phyloP scores from a whole-genome alignment of 2,329 filamentous ascomycete genomes.

The Beauveria pseudobassiana region DNA sequence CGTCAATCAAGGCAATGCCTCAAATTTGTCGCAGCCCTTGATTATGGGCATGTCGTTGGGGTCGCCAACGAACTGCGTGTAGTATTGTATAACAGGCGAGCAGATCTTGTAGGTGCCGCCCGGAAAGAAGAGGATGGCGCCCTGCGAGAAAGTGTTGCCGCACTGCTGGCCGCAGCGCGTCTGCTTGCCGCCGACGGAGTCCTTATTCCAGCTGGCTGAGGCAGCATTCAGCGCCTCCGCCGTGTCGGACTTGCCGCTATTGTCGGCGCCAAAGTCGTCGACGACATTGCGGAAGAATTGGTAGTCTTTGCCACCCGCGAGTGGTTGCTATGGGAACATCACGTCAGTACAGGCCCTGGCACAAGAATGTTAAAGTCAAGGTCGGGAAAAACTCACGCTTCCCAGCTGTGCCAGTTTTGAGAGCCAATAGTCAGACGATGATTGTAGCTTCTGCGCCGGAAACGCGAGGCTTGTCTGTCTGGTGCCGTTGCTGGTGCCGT shows the following conservation, averaged over 20 bases:
- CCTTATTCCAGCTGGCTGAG: background rate
- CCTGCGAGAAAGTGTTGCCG: constrained; percentile 56
- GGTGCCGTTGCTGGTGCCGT: no score
- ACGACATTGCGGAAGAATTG: constrained; percentile 43
- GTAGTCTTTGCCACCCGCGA: constrained; percentile 28
- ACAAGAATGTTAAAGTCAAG: no score
- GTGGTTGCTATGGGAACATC: constrained; percentile 9
- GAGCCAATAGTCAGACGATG: constrained; percentile 9
- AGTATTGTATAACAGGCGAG: constrained; percentile 53
- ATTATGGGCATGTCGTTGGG: constrained; percentile 47
- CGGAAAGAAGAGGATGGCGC: constrained; percentile 64
- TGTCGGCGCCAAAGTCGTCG: constrained; percentile 43
- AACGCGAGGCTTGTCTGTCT: no score
- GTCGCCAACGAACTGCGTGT: constrained; percentile 69
- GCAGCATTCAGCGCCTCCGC: constrained; percentile 51
- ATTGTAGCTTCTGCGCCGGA: no score
- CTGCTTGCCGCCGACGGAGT: constrained; percentile 41
- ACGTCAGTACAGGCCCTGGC: no score
- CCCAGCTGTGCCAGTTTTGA: background rate
- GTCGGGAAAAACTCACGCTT: background rate
- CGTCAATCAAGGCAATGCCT: constrained; percentile 63
- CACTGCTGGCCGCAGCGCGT: constrained; percentile 56
- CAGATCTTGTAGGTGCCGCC: constrained; percentile 59
- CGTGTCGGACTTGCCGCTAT: constrained; percentile 22
- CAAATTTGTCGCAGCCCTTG: constrained; percentile 44